Base-by-base conservation (phyloP, 768 basidiomycete genomes). In the Leccinum variicolor region DNA sequence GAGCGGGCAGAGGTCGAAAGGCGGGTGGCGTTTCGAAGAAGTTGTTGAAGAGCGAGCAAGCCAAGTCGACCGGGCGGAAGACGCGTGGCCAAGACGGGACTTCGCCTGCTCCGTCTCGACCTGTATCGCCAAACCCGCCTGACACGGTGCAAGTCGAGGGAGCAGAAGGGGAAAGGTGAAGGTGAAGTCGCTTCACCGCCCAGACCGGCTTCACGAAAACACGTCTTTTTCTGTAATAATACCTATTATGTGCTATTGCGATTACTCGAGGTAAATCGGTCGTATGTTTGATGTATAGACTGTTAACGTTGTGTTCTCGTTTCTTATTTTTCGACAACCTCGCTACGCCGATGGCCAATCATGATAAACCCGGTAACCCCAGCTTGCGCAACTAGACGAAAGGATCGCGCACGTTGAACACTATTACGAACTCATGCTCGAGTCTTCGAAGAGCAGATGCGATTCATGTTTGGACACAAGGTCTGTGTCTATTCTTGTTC, bases 361-460 rank as follows among this genome's bases (percentile, higher is more conserved):
- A n/a, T n/a, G n/a, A n/a, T n/a, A n/a, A n/a, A n/a, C n/a, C n/a
- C n/a, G n/a, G n/a, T n/a, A n/a, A n/a, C n/a, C 68, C 1, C 66
- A 75, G 19, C 29, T 64, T 17, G 47, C 64, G 34, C 73, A 67
- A 53, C 39, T 71, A 25, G 74, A 72, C 28, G 75, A 78, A 41
- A 69, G 71, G 21, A 58, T 68, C 23, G 72, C 80, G 19, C 77
- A 83, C 11, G 79, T 84, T 5, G 80, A 80, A 26, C 84, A 90
- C 62, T 91, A 84, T 64, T 98, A 98, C 64, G 86, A 87, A 50
- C 79, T 94, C 55, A 75, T 94, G 65, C 80, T 99, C 15, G 90
- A 89, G 57, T 85, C 90, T 4, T 95, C 69, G 96, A 98, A 73
- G 97, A 99, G 63, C 90, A 90, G 64, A 82, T 96, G 78, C 80